Evolutionary conservation across 2,329 filamentous ascomycete genomes (phyloP).

Genomic region (Ophiostoma quercus): DNA sequence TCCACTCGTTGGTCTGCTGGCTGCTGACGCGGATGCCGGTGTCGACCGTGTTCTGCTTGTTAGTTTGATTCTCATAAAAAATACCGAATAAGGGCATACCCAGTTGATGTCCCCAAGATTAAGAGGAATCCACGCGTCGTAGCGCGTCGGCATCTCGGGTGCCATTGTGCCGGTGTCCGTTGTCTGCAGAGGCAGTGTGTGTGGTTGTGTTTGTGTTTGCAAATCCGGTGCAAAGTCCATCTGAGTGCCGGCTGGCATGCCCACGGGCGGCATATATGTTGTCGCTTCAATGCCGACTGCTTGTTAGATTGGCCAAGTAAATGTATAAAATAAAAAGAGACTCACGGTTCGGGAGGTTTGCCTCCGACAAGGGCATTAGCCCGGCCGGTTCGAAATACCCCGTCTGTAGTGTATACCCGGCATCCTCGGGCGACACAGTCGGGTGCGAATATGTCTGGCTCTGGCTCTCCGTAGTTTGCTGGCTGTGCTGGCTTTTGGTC

Average conservation of each 20-base stretch:
- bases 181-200: conserved; percentile 5
- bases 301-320: neutral
- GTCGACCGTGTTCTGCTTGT: conserved; percentile 24
- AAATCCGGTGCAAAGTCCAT: neutral
- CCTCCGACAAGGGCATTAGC: neutral
- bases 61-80: neutral
- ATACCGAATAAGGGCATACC: conserved; percentile 17
- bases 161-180: neutral
- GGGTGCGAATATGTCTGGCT: neutral
- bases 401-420: neutral
- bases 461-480: neutral
- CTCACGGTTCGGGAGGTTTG: neutral
- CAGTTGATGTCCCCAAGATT: conserved; percentile 26
- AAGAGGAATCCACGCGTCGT: conserved; percentile 28
- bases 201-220: neutral
- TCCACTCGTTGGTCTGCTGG: conserved; percentile 26
- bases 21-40: conserved; percentile 24
- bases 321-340: neutral
- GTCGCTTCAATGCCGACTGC: neutral
- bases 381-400: neutral
- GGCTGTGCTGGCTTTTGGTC: neutral
- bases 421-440: neutral
- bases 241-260: neutral
- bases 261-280: neutral
- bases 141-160: conserved; percentile 12